These are phyloP conservation scores for Erigeron philadelphicus DNA, from an alignment of 140 eudicot genomes.

Conservation along the genomic window DNA sequence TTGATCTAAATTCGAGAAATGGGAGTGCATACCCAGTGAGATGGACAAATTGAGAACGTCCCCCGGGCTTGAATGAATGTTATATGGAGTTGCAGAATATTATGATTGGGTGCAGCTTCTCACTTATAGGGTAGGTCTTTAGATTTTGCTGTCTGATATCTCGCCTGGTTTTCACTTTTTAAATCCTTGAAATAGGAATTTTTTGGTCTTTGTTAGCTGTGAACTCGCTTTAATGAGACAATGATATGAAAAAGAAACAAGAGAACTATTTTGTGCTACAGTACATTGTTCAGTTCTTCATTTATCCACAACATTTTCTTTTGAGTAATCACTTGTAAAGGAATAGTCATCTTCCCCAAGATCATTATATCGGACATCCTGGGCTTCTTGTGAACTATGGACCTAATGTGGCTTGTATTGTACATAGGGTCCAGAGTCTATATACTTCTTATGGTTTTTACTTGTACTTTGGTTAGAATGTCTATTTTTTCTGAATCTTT, in stretches of 20 bases:
- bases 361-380: background rate
- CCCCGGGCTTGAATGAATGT: background rate
- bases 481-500: too few species aligned
- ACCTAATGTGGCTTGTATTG: too few species aligned
- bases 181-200: slow-evolving; percentile 9
- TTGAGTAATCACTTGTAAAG: too few species aligned
- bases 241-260: slow-evolving; percentile 12
- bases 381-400: too few species aligned
- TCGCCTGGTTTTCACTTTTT: slow-evolving; percentile 18
- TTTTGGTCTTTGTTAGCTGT: slow-evolving; percentile 21
- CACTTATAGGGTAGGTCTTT: slow-evolving; percentile 29
- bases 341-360: background rate
- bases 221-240: slow-evolving; percentile 13
- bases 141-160: slow-evolving; percentile 21
- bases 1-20: background rate
- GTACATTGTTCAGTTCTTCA: slow-evolving; percentile 17
- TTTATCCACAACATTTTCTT: background rate
- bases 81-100: slow-evolving; percentile 16
- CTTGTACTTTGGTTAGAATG: too few species aligned
- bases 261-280: slow-evolving; percentile 24
- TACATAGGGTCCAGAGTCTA: too few species aligned
- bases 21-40: background rate
- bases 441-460: too few species aligned
- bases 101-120: slow-evolving; percentile 5
- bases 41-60: background rate